Conservation (phyloP, 495 filamentous ascomycete genomes). For the Echria macrotheca region DNA sequence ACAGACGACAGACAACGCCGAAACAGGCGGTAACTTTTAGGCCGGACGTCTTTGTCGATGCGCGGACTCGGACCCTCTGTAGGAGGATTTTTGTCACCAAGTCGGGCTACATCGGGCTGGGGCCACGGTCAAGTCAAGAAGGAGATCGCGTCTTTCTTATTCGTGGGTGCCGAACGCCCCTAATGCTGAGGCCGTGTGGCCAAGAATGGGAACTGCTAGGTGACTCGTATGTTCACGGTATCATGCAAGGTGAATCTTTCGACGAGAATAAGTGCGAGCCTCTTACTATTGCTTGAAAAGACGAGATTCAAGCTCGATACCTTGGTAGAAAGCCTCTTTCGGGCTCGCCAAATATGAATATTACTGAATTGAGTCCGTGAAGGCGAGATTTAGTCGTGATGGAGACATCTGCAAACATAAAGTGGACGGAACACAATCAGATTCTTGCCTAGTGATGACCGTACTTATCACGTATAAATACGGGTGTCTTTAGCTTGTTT, state of each 20-base stretch:
- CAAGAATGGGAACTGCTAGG: background rate
- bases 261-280: background rate
- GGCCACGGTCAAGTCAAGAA: background rate
- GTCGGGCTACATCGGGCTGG: background rate
- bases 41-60: background rate
- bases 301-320: background rate
- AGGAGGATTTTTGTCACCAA: background rate
- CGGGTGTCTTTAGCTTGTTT: too few species aligned
- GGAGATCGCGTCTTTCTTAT: background rate
- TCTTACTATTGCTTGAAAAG: background rate
- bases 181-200: background rate
- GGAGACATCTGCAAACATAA: background rate
- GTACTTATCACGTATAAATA: too few species aligned
- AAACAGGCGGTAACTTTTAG: background rate
- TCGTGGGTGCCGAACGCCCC: background rate
- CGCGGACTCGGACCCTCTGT: background rate
- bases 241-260: slow-evolving; percentile 1
- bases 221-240: background rate
- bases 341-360: too few species aligned
- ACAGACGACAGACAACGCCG: background rate
- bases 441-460: too few species aligned
- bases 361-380: too few species aligned
- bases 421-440: too few species aligned
- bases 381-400: too few species aligned
- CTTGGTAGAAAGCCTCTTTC: background rate